Conservation (phyloP, 495 filamentous ascomycete species). For the Glonium stellatum region DNA sequence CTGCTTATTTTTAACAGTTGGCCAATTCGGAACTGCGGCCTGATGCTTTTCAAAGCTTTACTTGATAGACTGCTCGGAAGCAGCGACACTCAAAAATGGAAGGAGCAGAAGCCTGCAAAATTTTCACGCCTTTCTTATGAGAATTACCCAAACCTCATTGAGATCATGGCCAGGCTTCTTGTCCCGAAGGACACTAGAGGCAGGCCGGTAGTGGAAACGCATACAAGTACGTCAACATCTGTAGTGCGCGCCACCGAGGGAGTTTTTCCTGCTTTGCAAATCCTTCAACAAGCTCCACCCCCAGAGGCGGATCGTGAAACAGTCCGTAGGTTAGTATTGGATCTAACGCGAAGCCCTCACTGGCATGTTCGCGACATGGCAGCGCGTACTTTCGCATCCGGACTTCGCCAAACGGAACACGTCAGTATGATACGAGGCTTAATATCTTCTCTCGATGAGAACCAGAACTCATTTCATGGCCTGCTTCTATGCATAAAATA, state of each 20-base stretch:
- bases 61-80: constrained; percentile 69
- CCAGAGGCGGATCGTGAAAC: constrained; percentile 40
- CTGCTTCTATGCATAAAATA: constrained; percentile 47
- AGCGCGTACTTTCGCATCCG: constrained; percentile 57
- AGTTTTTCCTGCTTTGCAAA: constrained; percentile 81
- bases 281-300: constrained; percentile 60
- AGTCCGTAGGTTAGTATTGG: constrained; percentile 44
- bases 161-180: constrained; percentile 62
- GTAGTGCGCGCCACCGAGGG: constrained; percentile 46
- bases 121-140: constrained; percentile 52
- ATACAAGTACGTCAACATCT: constrained; percentile 2
- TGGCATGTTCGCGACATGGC: constrained; percentile 92
- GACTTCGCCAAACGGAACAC: constrained; percentile 31
- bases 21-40: constrained; percentile 86
- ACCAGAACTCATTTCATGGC: constrained; percentile 63
- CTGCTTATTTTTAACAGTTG: constrained; percentile 48
- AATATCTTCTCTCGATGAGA: constrained; percentile 12
- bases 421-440: background rate
- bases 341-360: constrained; percentile 61
- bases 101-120: constrained; percentile 25
- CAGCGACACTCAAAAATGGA: constrained; percentile 46
- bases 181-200: constrained; percentile 27
- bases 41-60: constrained; percentile 79
- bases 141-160: constrained; percentile 63
- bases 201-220: background rate